Evolutionary conservation across 1,139 yeast species (phyloP).

Genomic region (Lodderomyces metapsilosis): DNA sequence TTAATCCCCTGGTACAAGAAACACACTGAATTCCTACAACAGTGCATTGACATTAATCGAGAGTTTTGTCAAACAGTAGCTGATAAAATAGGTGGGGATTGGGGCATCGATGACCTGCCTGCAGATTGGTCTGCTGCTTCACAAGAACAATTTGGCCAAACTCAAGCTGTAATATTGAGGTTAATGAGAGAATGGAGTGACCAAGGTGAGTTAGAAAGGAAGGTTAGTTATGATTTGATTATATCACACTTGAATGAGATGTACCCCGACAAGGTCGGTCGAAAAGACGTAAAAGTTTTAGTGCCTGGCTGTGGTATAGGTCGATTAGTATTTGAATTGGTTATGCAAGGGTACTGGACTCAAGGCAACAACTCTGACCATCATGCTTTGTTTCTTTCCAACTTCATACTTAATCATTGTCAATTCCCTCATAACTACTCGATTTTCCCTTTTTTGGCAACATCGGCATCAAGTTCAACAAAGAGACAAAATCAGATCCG

Average conservation of each 20-base stretch:
- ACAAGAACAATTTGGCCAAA: slow-evolving; percentile 56
- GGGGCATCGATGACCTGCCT: slow-evolving; percentile 44
- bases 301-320: slow-evolving; percentile 89
- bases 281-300: slow-evolving; percentile 49
- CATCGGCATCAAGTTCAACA: slow-evolving; percentile 42
- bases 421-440: slow-evolving; percentile 34
- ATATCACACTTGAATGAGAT: slow-evolving; percentile 39
- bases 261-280: slow-evolving; percentile 39
- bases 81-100: slow-evolving; percentile 42
- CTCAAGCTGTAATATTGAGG: slow-evolving; percentile 61
- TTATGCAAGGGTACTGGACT: slow-evolving; percentile 63
- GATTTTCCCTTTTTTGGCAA: slow-evolving; percentile 56
- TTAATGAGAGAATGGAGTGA: slow-evolving; percentile 74
- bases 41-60: slow-evolving; percentile 50
- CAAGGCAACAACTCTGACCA: slow-evolving; percentile 85
- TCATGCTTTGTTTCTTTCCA: slow-evolving; percentile 74
- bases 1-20: slow-evolving; percentile 52
- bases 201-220: slow-evolving; percentile 58
- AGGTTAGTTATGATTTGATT: slow-evolving; percentile 44
- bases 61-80: slow-evolving; percentile 50
- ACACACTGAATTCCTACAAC: slow-evolving; percentile 44
- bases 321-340: slow-evolving; percentile 71
- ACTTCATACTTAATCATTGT: slow-evolving; percentile 59
- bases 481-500: slow-evolving; percentile 47
- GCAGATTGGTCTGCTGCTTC: slow-evolving; percentile 46